Evolutionary conservation across 805 yeast genomes (phyloP).

Genomic region (Priceomyces haplophilus): DNA sequence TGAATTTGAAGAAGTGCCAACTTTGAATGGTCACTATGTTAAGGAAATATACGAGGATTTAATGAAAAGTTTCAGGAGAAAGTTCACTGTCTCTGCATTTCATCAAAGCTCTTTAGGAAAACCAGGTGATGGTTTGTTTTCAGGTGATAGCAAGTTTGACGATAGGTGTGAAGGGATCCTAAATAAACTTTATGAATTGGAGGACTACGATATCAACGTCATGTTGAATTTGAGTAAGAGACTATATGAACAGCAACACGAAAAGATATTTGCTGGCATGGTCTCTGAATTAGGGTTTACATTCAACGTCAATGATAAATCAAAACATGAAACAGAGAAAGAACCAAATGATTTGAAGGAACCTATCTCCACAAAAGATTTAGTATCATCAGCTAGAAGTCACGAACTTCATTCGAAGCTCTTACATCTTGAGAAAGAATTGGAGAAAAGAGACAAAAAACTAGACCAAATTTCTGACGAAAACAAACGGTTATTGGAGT

Average conservation of each 20-base stretch:
- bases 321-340: constrained; percentile 3
- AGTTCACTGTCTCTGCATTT: constrained; percentile 2
- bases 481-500: constrained; percentile 28
- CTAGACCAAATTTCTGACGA: constrained; percentile 23
- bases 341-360: constrained; percentile 1
- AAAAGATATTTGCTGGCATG: not conserved
- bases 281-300: constrained; percentile 2
- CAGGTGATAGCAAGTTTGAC: not conserved
- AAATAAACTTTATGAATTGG: constrained; percentile 21
- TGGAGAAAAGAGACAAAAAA: constrained; percentile 18
- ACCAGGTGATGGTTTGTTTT: too few species aligned
- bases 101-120: too few species aligned
- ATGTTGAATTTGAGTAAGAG: constrained; percentile 20
- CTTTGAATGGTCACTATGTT: constrained; percentile 24
- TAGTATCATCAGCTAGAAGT: not conserved
- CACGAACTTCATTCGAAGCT: constrained; percentile 5
- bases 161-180: constrained; percentile 13
- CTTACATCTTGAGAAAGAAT: constrained; percentile 19
- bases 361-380: not conserved
- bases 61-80: constrained; percentile 12
- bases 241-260: constrained; percentile 14
- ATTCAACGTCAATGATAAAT: not conserved
- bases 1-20: constrained; percentile 17
- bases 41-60: constrained; percentile 18
- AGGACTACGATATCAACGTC: constrained; percentile 20